These are phyloP conservation scores for Solanum aculeatissimum DNA, from an alignment of 305 asterid genomes.

Conservation along the genomic window DNA sequence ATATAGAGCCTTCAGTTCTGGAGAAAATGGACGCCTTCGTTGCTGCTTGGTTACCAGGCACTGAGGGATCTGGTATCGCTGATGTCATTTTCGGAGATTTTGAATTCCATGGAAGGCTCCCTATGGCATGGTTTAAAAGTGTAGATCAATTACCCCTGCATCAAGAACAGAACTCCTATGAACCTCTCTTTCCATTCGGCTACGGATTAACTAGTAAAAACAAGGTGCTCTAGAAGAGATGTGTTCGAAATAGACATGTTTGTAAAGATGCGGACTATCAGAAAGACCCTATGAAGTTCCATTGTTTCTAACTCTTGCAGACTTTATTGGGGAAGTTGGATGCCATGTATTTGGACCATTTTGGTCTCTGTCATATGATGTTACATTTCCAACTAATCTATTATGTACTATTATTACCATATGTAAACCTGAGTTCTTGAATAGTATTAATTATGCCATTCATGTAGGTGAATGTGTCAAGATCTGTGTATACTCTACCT, in stretches of 20 bases:
- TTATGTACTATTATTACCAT: neutral
- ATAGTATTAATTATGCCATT: neutral
- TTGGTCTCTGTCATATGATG: neutral
- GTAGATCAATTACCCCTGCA: slow-evolving; percentile 62
- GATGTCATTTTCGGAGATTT: slow-evolving; percentile 73
- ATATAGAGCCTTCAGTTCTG: slow-evolving; percentile 45
- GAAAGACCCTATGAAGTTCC: neutral
- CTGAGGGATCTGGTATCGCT: slow-evolving; percentile 70
- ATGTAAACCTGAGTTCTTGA: neutral
- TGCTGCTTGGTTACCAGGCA: slow-evolving; percentile 93
- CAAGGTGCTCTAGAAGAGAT: slow-evolving; percentile 11
- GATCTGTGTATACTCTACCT: too few relatives aligned
- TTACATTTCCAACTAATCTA: neutral
- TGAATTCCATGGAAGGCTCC: slow-evolving; percentile 60
- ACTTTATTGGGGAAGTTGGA: too few relatives aligned
- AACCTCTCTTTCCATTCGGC: slow-evolving; percentile 64
- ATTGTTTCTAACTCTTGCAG: neutral
- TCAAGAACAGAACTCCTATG: slow-evolving; percentile 21
- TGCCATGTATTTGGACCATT: neutral
- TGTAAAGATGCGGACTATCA: neutral
- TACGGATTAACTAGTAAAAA: slow-evolving; percentile 55
- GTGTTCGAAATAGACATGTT: neutral
- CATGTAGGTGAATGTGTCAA: neutral
- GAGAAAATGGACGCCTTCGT: slow-evolving; percentile 54
- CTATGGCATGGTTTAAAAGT: slow-evolving; percentile 72